phyloP scores from a whole-genome alignment of 192 early-diverging fungal species.

The Coemansia sp. region DNA sequence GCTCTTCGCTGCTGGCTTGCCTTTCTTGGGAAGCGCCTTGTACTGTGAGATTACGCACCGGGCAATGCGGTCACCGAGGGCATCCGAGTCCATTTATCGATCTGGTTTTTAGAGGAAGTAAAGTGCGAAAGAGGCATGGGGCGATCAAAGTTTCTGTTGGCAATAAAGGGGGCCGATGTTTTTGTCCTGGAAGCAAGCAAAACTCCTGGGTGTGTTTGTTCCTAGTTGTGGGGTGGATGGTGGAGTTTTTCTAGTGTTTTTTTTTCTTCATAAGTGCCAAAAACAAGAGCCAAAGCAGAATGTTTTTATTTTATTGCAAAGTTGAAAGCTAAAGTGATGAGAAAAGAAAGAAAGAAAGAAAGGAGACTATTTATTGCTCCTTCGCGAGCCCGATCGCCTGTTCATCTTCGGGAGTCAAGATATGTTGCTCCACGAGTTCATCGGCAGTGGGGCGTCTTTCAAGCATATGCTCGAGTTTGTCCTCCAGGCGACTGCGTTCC shows the following conservation, averaged over 20 bases:
- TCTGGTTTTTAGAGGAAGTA: constrained; percentile 7
- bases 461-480: constrained; percentile 59
- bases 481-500: constrained; percentile 46
- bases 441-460: constrained; percentile 56
- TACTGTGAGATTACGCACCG: constrained; percentile 57
- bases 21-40: constrained; percentile 64
- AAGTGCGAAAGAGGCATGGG: background rate
- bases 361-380: background rate
- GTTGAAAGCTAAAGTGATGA: background rate
- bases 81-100: constrained; percentile 61
- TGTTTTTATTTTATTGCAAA: background rate
- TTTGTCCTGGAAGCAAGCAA: too few relatives aligned
- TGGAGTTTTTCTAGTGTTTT: background rate
- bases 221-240: background rate
- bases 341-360: background rate
- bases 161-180: too few relatives aligned
- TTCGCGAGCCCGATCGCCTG: background rate
- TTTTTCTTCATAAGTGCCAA: too few relatives aligned
- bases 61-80: constrained; percentile 57
- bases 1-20: constrained; percentile 63
- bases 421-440: constrained; percentile 64
- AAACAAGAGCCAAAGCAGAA: too few relatives aligned
- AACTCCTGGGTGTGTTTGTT: too few relatives aligned
- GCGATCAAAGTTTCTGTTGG: background rate
- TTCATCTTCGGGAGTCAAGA: constrained; percentile 37